Evolutionary conservation across 2,329 filamentous ascomycete genomes (phyloP).

Genomic region (Colletotrichum orbiculare): DNA sequence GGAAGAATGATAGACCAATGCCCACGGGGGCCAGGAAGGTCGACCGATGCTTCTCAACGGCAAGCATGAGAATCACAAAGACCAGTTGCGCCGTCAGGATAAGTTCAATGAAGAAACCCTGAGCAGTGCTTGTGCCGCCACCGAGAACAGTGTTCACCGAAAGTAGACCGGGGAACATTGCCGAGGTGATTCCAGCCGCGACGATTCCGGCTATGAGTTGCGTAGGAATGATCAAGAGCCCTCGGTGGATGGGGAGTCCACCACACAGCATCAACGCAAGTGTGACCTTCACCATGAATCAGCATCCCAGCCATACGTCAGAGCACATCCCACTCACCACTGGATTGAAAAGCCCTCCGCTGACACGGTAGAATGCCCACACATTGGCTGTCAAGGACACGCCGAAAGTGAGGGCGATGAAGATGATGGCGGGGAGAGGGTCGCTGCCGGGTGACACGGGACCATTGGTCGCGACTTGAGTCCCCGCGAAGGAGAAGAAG

Average conservation of each 20-base stretch:
- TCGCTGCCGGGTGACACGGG: background rate
- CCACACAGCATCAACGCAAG: constrained; percentile 69
- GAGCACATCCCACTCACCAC: constrained; percentile 49
- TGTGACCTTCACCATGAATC: constrained; percentile 54
- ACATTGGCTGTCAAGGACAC: constrained; percentile 63
- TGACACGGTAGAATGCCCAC: constrained; percentile 67
- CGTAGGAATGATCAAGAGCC: constrained; percentile 61
- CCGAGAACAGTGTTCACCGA: constrained; percentile 67
- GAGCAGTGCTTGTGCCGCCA: constrained; percentile 60
- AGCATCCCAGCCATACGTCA: too few relatives aligned
- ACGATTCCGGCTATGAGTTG: constrained; percentile 70
- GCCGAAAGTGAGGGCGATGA: constrained; percentile 62
- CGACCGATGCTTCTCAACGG: constrained; percentile 78
- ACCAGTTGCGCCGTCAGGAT: constrained; percentile 73
- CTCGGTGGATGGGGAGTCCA: constrained; percentile 64
- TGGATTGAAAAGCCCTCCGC: constrained; percentile 63
- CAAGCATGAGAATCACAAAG: constrained; percentile 75
- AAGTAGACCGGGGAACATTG: constrained; percentile 67
- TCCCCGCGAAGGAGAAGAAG: constrained; percentile 54
- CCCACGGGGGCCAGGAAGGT: constrained; percentile 78
- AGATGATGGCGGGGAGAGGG: constrained; percentile 54
- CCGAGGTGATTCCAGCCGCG: constrained; percentile 66
- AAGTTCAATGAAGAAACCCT: constrained; percentile 75
- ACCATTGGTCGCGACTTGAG: constrained; percentile 47
- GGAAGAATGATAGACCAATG: constrained; percentile 77